Conservation (phyloP, 2,329 filamentous ascomycete species). For the Colletotrichum tabaci region DNA sequence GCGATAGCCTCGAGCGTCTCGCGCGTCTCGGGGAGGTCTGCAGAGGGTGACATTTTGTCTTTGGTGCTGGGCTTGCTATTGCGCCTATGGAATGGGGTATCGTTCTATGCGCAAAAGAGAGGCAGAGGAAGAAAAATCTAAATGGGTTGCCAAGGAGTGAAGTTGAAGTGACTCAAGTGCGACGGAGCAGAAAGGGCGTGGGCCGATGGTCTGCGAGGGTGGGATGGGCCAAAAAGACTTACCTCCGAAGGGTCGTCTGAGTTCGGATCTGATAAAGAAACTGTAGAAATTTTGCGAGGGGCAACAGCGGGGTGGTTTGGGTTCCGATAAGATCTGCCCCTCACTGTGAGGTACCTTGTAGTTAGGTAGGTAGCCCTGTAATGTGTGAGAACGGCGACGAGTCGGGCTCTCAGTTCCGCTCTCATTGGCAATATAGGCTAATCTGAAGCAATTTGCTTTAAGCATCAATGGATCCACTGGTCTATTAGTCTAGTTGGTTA, state of each 20-base stretch:
- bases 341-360: constrained; percentile 22
- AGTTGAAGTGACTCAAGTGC: neutral
- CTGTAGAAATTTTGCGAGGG: constrained; percentile 40
- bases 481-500: constrained; percentile 44
- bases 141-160: neutral
- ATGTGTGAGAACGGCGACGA: neutral
- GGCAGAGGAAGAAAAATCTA: neutral
- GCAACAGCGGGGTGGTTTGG: constrained; percentile 41
- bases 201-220: constrained; percentile 29
- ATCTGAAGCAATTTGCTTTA: fast-evolving
- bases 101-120: constrained; percentile 3
- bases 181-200: constrained; percentile 21
- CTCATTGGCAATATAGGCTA: fast-evolving
- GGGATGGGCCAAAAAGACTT: constrained; percentile 23
- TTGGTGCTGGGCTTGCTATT: neutral
- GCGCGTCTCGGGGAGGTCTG: constrained; percentile 41
- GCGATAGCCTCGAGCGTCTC: constrained; percentile 39
- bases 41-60: constrained; percentile 46
- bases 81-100: constrained; percentile 18
- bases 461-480: neutral
- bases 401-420: too few species aligned
- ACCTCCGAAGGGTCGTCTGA: constrained; percentile 36
- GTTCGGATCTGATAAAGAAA: constrained; percentile 39
- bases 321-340: constrained; percentile 40
- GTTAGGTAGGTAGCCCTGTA: neutral